Evolutionary conservation across 2,329 filamentous ascomycete species (phyloP).

Genomic region (Aspergillus floridensis): DNA sequence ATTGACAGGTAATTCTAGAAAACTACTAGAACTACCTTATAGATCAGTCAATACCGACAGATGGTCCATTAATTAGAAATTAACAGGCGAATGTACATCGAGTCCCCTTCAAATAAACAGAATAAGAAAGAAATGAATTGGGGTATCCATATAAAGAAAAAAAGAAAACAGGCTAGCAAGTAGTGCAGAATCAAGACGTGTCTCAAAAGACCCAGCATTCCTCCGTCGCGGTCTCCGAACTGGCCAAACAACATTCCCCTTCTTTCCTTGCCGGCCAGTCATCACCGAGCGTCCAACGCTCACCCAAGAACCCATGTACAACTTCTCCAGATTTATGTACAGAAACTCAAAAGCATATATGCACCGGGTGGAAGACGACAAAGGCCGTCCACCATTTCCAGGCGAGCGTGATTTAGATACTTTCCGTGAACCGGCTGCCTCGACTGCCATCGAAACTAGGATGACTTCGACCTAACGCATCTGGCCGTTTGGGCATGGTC

Average conservation of each 20-base stretch:
- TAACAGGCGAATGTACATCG: neutral
- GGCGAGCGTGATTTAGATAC: slow-evolving; percentile 15
- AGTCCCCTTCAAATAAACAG: neutral
- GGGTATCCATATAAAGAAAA: slow-evolving; percentile 6
- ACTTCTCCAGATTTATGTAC: slow-evolving; percentile 11
- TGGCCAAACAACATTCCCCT: neutral
- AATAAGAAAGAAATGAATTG: slow-evolving; percentile 9
- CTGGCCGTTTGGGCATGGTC: slow-evolving; percentile 30
- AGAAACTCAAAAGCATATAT: slow-evolving; percentile 5
- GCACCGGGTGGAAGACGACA: neutral
- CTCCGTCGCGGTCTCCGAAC: neutral
- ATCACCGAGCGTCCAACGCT: slow-evolving; percentile 1
- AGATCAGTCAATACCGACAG: neutral
- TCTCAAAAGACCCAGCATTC: neutral
- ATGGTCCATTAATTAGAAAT: neutral
- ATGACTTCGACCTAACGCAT: slow-evolving; percentile 44
- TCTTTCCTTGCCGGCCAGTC: neutral
- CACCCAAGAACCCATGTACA: neutral
- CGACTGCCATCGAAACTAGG: slow-evolving; percentile 46
- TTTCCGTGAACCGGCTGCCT: slow-evolving; percentile 46
- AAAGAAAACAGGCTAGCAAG: slow-evolving; percentile 8
- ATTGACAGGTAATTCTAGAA: too few species aligned
- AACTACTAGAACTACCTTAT: neutral
- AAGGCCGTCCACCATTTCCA: neutral
- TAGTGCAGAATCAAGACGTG: slow-evolving; percentile 13